A percentile compares a stretch with the other conserved stretches of the same genome.
Conservation (phyloP, 495 filamentous ascomycete species). For the Chaetomium fimeti region DNA sequence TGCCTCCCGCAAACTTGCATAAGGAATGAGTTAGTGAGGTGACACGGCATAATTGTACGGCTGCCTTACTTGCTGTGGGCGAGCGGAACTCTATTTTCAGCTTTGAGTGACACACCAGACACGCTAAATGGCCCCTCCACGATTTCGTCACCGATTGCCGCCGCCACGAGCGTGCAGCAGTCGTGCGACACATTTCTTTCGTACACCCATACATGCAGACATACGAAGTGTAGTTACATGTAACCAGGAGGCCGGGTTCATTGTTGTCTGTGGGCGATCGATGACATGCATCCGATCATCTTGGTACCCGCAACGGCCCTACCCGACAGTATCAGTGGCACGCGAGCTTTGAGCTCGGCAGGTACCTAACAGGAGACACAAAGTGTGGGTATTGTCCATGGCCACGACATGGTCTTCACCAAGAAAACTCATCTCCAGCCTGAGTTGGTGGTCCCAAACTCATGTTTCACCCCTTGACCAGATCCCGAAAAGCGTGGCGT, state of each 20-base stretch:
- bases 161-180: not conserved
- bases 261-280: not conserved
- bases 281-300: not conserved
- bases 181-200: not conserved
- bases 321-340: not conserved
- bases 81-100: slow-evolving; percentile 5
- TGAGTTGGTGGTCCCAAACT: not conserved
- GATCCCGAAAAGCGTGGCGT: not conserved
- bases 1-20: not conserved
- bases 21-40: not conserved
- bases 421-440: not conserved
- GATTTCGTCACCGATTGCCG: not conserved
- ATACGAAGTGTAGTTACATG: too few relatives aligned
- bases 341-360: too few relatives aligned
- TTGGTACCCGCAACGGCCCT: not conserved
- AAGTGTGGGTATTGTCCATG: not conserved
- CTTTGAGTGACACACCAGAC: not conserved
- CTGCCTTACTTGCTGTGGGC: not conserved
- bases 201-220: too few relatives aligned
- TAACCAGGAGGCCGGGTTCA: not conserved
- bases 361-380: not conserved
- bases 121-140: not conserved
- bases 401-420: not conserved
- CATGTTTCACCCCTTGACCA: not conserved
- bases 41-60: slow-evolving; percentile 1